Evolutionary conservation across 2,329 filamentous ascomycete genomes (phyloP).

Genomic region (Trichophyton simii): DNA sequence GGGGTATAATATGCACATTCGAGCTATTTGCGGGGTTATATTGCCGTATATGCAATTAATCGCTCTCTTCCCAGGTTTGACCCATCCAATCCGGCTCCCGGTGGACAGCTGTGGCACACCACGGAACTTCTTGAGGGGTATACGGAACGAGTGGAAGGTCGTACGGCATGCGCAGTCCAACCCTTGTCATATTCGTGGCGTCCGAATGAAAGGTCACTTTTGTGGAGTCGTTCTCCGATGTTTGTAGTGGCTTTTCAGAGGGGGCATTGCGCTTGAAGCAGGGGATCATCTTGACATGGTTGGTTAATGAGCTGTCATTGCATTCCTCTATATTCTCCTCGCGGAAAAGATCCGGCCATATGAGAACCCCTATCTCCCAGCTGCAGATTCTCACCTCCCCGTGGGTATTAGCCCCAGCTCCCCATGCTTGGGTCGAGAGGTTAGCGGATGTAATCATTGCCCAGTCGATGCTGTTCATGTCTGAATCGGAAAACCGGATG

Average conservation of each 20-base stretch:
- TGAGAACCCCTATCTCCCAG: conserved; percentile 70
- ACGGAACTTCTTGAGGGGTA: conserved; percentile 51
- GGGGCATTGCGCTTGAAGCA: conserved; percentile 53
- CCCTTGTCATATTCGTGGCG: conserved; percentile 22
- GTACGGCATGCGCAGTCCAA: conserved; percentile 74
- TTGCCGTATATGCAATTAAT: background rate
- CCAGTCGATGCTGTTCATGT: conserved; percentile 55
- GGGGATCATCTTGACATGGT: conserved; percentile 48
- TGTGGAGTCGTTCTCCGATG: background rate
- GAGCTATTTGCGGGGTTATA: background rate
- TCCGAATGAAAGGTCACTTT: background rate
- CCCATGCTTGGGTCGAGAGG: conserved; percentile 81
- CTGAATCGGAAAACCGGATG: conserved; percentile 45
- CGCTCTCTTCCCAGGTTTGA: conserved; percentile 24
- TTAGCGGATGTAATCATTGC: conserved; percentile 85
- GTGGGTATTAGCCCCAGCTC: conserved; percentile 53
- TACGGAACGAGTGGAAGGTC: conserved; percentile 62
- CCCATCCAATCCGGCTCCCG: conserved; percentile 50
- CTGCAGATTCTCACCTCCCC: conserved; percentile 61
- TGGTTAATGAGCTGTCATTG: background rate
- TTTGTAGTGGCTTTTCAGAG: conserved; percentile 8
- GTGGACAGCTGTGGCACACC: conserved; percentile 56
- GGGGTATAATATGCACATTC: background rate
- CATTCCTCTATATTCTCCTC: conserved; percentile 8
- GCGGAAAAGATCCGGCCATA: conserved; percentile 56